These are phyloP conservation scores for Cerrena zonata DNA, from an alignment of 1,284 basidiomycete genomes.

Conservation along the genomic window DNA sequence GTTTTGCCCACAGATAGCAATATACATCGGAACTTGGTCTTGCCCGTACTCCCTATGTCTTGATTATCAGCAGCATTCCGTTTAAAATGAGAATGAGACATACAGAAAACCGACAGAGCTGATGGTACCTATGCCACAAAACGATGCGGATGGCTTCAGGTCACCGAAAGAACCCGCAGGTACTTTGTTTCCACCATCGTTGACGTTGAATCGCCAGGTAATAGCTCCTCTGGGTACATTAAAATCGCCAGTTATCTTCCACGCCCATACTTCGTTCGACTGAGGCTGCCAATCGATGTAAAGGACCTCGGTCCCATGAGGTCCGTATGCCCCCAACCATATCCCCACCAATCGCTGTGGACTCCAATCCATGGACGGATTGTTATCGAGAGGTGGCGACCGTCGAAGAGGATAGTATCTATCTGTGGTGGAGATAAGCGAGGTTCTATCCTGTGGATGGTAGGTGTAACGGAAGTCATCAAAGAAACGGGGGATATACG, in stretches of 20 bases:
- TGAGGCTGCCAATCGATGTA: constrained; percentile 13
- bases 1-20: not conserved
- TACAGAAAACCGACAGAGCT: not conserved
- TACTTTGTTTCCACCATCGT: not conserved
- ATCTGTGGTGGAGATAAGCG: not conserved
- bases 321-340: constrained; percentile 20
- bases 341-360: constrained; percentile 14
- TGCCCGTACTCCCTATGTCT: not conserved
- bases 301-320: constrained; percentile 18
- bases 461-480: not conserved
- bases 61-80: not conserved
- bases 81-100: not conserved
- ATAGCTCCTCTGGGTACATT: constrained; percentile 17
- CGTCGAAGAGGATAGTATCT: constrained; percentile 20
- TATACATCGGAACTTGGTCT: not conserved
- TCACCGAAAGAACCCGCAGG: not conserved
- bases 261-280: constrained; percentile 10
- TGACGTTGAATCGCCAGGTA: constrained; percentile 10
- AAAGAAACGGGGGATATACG: not conserved
- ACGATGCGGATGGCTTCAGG: not conserved
- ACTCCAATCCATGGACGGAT: constrained; percentile 7
- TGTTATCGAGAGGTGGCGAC: constrained; percentile 9
- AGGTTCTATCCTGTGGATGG: not conserved
- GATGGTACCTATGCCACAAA: not conserved
- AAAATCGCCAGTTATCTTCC: constrained; percentile 19